phyloP scores from a whole-genome alignment of 371 early-diverging fungal genomes.

The Actinomortierella wolfii region DNA sequence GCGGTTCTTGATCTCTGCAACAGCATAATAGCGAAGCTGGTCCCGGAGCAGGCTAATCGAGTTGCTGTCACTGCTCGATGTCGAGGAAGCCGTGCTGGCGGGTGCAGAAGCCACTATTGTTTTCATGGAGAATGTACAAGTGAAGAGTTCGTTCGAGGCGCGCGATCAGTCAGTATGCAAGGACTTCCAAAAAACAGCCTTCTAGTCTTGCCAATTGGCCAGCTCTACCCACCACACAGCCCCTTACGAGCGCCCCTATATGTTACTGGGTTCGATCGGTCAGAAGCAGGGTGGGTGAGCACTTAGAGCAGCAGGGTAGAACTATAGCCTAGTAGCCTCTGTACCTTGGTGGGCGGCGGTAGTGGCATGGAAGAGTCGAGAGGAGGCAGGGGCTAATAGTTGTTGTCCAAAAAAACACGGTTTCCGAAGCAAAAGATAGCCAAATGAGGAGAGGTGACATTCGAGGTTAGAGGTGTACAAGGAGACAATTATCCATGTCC shows the following conservation, averaged over 20 bases:
- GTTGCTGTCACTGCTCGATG: constrained; percentile 14
- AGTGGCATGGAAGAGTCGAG: constrained; percentile 23
- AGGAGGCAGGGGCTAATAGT: constrained; percentile 18
- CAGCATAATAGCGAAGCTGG: constrained; percentile 77
- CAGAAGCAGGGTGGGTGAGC: no score
- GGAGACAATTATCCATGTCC: neutral
- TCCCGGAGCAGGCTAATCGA: constrained; percentile 49
- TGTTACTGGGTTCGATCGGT: no score
- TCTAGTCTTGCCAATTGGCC: no score
- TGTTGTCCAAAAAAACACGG: no score
- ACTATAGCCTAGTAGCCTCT: no score
- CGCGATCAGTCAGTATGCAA: no score
- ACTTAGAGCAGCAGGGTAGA: no score
- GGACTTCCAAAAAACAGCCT: no score
- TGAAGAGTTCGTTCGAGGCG: constrained; percentile 6
- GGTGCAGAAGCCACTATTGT: constrained; percentile 14
- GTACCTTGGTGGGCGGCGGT: constrained; percentile 30
- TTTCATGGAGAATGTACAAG: constrained; percentile 12
- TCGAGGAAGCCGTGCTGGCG: constrained; percentile 3
- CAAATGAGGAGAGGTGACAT: neutral
- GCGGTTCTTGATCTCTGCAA: constrained; percentile 87
- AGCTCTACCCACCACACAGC: no score
- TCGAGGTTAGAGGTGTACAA: neutral
- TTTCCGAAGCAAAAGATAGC: neutral
- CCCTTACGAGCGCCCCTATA: no score